Evolutionary conservation across 116 monocot genomes (phyloP), one percentile per base, ranked within the genome.

Genomic region (Cymodocea nodosa): DNA sequence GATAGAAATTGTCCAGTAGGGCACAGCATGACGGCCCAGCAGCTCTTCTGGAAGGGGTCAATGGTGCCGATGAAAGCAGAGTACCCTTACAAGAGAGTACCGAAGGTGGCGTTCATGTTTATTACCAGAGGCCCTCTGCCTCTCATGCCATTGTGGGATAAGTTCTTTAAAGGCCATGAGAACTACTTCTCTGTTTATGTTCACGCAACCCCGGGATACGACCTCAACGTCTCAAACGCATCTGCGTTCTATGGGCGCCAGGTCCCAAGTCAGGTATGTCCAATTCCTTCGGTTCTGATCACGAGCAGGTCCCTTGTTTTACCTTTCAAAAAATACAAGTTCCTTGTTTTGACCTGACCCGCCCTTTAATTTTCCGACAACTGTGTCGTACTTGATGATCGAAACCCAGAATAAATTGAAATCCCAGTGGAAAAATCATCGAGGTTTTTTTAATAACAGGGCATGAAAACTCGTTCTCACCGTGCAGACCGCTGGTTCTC

Each of bases 1-100:
- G 79, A 68, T 15, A 69, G 57, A 24, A 71, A 77, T 48, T 58
- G 65, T n/a, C 44, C 63, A 50, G 15, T 82, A 60, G 66, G 60
- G 68, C 90, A 90, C 52, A 55, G 59, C 15, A 84, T 94, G 86
- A 79, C 63, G 7, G 94, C 86, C 39, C 78, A 86, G 10, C 84
- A 94, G 70, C 85, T 94, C 12, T 88, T 89, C 57, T 94, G 94
- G 89, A 82, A 86, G 53, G 86, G 89, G 9, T 79, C 94, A 2
- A 70, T 94, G 82, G 82, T 79, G 51, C 82, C 94, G 9, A 83
- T 56, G 68, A 84, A 52, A 55, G 57, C 39, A 37, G 68, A 68
- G 34, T 79, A 71, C 50, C 89, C 89, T 3, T 86, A 74, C 64
- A 76, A 71, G 13, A 77, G 86, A 54, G 73, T 80, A 2, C 86